phyloP scores from a whole-genome alignment of 1,139 yeast species.

The Debaryomyces sp. region DNA sequence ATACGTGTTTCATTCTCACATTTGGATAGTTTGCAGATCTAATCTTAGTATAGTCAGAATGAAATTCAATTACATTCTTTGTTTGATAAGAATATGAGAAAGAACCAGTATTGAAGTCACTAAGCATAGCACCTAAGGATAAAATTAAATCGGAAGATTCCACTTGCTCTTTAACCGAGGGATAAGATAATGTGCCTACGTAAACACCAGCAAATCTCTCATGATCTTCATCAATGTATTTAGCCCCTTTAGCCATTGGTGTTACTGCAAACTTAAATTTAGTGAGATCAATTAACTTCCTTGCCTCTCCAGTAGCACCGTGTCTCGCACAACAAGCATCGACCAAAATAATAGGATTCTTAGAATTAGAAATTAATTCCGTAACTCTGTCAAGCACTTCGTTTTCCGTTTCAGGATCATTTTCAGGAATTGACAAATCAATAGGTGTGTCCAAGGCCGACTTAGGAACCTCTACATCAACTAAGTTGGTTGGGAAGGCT shows the following conservation, averaged over 20 bases:
- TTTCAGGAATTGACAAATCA: constrained; percentile 30
- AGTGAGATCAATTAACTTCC: constrained; percentile 31
- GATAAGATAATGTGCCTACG: constrained; percentile 36
- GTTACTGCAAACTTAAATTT: constrained; percentile 33
- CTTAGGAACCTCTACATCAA: constrained; percentile 35
- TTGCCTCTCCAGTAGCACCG: constrained; percentile 33
- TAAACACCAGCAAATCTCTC: constrained; percentile 34
- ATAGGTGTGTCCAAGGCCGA: constrained; percentile 33
- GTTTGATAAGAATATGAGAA: constrained; percentile 41
- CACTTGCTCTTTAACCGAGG: constrained; percentile 32
- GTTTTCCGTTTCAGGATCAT: too few species aligned
- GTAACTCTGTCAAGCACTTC: too few species aligned
- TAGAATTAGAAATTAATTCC: too few species aligned
- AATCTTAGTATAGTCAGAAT: constrained; percentile 41
- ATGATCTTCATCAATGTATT: constrained; percentile 29
- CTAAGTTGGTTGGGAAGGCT: constrained; percentile 43
- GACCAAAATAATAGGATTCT: too few species aligned
- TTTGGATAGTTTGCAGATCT: constrained; percentile 36
- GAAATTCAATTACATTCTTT: constrained; percentile 42
- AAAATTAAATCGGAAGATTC: constrained; percentile 34
- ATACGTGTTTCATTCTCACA: constrained; percentile 40
- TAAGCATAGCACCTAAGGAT: constrained; percentile 39
- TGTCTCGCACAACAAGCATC: constrained; percentile 42
- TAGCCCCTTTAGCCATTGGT: constrained; percentile 40
- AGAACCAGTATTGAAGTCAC: constrained; percentile 45